Percentiles rank a stretch among this genome's conserved stretches.
Conservation (phyloP, 768 basidiomycete species). For the Lentinus tigrinus region DNA sequence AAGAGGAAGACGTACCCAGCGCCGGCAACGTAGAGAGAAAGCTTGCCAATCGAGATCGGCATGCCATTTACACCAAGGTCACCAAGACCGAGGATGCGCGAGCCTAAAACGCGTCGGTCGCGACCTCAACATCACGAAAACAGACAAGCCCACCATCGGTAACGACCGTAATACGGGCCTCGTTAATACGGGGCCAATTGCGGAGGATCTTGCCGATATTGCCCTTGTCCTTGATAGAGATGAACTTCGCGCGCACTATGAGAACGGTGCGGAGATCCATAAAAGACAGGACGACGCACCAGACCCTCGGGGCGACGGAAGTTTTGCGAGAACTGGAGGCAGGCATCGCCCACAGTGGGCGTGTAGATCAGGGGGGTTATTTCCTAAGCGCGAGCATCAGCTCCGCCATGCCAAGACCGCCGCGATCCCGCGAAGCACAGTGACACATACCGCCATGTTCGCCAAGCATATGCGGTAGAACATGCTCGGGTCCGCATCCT, state of each 20-base stretch:
- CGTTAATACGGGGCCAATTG: constrained; percentile 70
- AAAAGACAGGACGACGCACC: constrained; percentile 35
- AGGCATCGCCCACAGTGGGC: constrained; percentile 90
- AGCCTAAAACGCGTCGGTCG: constrained; percentile 44
- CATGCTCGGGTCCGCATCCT: constrained; percentile 66
- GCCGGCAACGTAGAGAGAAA: constrained; percentile 86
- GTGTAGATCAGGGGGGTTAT: constrained; percentile 85
- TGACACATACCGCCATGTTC: constrained; percentile 59
- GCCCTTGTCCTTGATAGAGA: constrained; percentile 84
- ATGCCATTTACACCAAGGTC: constrained; percentile 83
- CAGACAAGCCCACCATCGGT: constrained; percentile 66
- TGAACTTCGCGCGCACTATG: constrained; percentile 43
- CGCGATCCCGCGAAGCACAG: constrained; percentile 26
- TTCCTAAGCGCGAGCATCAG: constrained; percentile 34
- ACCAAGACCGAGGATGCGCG: constrained; percentile 86
- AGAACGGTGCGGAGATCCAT: background rate
- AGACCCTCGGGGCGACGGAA: constrained; percentile 74
- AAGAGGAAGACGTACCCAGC: constrained; percentile 60
- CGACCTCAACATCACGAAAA: background rate
- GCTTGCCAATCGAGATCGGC: constrained; percentile 90
- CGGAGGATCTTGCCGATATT: constrained; percentile 66
- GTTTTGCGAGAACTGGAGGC: constrained; percentile 78
- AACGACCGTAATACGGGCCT: constrained; percentile 88
- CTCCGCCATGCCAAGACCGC: background rate
- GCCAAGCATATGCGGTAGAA: constrained; percentile 78